Evolutionary conservation across 495 filamentous ascomycete genomes (phyloP).

Genomic region (Aspergillus conjunctus): DNA sequence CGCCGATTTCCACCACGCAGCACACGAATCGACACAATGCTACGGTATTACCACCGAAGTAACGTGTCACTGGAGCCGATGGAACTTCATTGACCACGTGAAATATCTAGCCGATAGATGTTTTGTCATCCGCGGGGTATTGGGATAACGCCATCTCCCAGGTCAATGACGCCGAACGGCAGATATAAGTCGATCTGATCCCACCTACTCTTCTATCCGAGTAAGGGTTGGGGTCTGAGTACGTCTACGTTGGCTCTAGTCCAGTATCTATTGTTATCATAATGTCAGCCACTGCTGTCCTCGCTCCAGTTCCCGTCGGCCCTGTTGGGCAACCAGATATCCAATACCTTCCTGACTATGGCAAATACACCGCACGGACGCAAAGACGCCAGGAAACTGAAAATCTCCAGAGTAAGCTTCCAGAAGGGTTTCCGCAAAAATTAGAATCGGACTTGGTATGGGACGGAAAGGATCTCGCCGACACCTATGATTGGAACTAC

Average conservation of each 20-base stretch:
- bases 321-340: slow-evolving; percentile 51
- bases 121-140: slow-evolving; percentile 3
- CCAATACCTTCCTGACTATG: slow-evolving; percentile 49
- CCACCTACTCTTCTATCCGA: background rate
- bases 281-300: slow-evolving; percentile 3
- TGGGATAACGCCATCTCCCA: background rate
- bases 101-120: background rate
- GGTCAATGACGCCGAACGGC: background rate
- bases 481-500: slow-evolving; percentile 55
- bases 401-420: slow-evolving; percentile 37
- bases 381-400: slow-evolving; percentile 43
- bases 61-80: too few relatives aligned
- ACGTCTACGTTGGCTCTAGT: too few relatives aligned
- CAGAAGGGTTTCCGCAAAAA: slow-evolving; percentile 48
- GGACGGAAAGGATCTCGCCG: slow-evolving; percentile 50
- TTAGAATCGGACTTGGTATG: slow-evolving; percentile 53
- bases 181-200: background rate
- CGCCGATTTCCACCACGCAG: too few relatives aligned
- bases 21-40: too few relatives aligned
- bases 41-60: too few relatives aligned
- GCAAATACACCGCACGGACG: slow-evolving; percentile 52
- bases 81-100: background rate
- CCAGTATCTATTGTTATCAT: background rate
- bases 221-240: too few relatives aligned
- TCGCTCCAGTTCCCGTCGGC: slow-evolving; percentile 5